Conservation (phyloP, 352 stramenopile genomes). For the Phytophthora tentaculata region DNA sequence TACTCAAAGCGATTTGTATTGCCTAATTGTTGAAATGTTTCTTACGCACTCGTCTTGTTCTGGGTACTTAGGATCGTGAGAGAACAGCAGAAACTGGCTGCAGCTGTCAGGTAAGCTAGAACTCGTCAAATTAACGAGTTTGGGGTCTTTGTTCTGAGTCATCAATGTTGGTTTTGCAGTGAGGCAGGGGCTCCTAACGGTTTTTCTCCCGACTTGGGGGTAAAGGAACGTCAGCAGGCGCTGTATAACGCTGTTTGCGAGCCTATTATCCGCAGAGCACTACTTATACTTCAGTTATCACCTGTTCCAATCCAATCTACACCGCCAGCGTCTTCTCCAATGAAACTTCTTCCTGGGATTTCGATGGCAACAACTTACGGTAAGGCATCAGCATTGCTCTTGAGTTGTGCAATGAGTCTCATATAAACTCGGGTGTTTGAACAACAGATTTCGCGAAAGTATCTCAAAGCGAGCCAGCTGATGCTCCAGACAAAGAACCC, state of each 20-base stretch:
- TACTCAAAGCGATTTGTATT: not conserved
- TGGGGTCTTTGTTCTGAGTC: slow-evolving; percentile 5
- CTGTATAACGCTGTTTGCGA: slow-evolving; percentile 86
- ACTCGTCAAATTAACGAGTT: not conserved
- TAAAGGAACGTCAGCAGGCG: slow-evolving; percentile 70
- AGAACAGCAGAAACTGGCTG: slow-evolving; percentile 87
- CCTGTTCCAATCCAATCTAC: slow-evolving; percentile 48
- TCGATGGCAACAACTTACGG: slow-evolving; percentile 62
- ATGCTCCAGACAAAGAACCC: slow-evolving; percentile 16
- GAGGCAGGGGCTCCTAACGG: slow-evolving; percentile 38
- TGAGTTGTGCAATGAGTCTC: slow-evolving; percentile 3
- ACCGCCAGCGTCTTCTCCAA: slow-evolving; percentile 37
- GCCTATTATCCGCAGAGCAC: slow-evolving; percentile 71
- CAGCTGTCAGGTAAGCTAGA: slow-evolving; percentile 50
- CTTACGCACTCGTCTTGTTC: not conserved
- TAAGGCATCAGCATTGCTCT: slow-evolving; percentile 24
- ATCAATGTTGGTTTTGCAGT: slow-evolving; percentile 25
- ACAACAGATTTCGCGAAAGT: slow-evolving; percentile 45
- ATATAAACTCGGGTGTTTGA: not conserved
- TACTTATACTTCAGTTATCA: slow-evolving; percentile 68
- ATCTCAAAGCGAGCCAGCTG: slow-evolving; percentile 6
- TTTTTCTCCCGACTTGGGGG: slow-evolving; percentile 48
- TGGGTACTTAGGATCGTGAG: slow-evolving; percentile 89
- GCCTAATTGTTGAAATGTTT: not conserved
- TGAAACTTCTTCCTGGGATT: slow-evolving; percentile 81